phyloP scores from a whole-genome alignment of 2,329 filamentous ascomycete species.

The Teratosphaeria epicoccoides region DNA sequence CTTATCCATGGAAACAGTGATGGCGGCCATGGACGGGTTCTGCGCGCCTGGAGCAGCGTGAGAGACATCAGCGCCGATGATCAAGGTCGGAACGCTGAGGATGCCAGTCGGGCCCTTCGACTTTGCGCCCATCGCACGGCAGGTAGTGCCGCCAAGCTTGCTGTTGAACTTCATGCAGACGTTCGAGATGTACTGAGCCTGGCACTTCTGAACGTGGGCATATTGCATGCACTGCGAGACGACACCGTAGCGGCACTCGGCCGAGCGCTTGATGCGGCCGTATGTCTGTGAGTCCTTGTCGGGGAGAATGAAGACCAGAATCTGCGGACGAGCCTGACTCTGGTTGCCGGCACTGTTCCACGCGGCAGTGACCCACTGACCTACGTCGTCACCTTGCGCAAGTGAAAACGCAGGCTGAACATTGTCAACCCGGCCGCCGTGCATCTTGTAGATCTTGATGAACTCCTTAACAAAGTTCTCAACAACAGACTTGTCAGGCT shows the following conservation, averaged over 20 bases:
- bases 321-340: conserved; percentile 52
- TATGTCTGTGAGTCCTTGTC: conserved; percentile 65
- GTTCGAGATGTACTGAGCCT: conserved; percentile 82
- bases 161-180: conserved; percentile 95
- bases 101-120: conserved; percentile 22
- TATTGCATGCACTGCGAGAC: conserved; percentile 73
- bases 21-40: conserved; percentile 67
- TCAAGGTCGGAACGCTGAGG: conserved; percentile 53
- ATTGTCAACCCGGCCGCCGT: conserved; percentile 49
- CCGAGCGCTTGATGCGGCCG: conserved; percentile 76
- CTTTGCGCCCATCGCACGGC: conserved; percentile 33
- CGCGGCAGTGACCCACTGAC: conserved; percentile 27
- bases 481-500: conserved; percentile 33
- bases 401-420: conserved; percentile 35
- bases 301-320: conserved; percentile 69
- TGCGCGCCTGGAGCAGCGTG: conserved; percentile 61
- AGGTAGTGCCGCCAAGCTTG: conserved; percentile 80
- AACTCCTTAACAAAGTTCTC: conserved; percentile 52
- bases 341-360: conserved; percentile 47
- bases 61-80: conserved; percentile 85
- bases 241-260: conserved; percentile 75
- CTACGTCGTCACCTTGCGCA: conserved; percentile 20
- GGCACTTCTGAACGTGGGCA: conserved; percentile 56
- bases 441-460: conserved; percentile 46
- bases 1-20: conserved; percentile 69